Percentiles rank a stretch among this genome's conserved stretches.
phyloP scores from a whole-genome alignment of 768 basidiomycete species.

The Lyophyllum shimeji region DNA sequence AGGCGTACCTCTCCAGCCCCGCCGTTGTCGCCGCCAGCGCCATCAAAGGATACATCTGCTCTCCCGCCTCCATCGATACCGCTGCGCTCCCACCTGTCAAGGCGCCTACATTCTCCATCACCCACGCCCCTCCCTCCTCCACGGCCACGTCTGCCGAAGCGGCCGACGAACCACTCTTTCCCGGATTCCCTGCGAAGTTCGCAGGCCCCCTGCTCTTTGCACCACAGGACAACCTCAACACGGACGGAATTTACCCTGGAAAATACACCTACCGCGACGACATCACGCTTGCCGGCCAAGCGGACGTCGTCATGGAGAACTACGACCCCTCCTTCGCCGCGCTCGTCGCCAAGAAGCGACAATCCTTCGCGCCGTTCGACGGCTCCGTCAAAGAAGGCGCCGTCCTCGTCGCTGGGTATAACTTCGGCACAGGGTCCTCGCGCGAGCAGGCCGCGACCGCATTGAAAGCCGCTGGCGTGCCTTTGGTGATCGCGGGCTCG shows the following conservation, averaged over 20 bases:
- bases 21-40: constrained; percentile 98
- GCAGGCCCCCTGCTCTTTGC: constrained; percentile 85
- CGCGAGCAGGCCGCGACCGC: constrained; percentile 99
- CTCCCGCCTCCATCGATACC: constrained; percentile 69
- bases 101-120: constrained; percentile 60
- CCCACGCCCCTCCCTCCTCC: constrained; percentile 24
- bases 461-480: constrained; percentile 89
- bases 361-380: constrained; percentile 20
- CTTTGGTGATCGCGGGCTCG: constrained; percentile 93
- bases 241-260: constrained; percentile 97
- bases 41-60: constrained; percentile 85
- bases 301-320: constrained; percentile 98
- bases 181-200: constrained; percentile 83
- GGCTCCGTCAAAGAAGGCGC: constrained; percentile 53
- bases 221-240: constrained; percentile 97
- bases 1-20: constrained; percentile 94
- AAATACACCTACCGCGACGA: constrained; percentile 99
- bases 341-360: constrained; percentile 55
- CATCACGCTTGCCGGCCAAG: constrained; percentile 92
- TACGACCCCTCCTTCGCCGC: constrained; percentile 88
- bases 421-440: constrained; percentile 98
- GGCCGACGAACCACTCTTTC: constrained; percentile 63
- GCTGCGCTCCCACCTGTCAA: constrained; percentile 46
- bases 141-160: constrained; percentile 27
- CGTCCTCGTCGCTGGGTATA: constrained; percentile 90